Evolutionary conservation across 768 basidiomycete genomes (phyloP).

Genomic region (Holtermanniella nyarrowii): DNA sequence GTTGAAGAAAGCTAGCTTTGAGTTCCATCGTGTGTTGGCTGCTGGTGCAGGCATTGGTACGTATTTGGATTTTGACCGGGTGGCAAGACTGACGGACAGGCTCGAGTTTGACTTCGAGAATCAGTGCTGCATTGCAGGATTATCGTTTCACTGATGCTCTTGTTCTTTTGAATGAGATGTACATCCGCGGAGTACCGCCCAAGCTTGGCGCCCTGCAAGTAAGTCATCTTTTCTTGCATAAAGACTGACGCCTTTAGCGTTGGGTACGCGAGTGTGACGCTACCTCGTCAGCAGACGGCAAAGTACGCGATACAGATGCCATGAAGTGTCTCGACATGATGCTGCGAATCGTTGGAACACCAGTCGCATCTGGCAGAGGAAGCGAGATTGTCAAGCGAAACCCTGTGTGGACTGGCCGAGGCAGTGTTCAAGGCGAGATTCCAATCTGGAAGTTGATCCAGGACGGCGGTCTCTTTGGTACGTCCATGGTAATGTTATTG

Average conservation of each 20-base stretch:
- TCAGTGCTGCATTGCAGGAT: constrained; percentile 27
- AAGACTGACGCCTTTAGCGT: constrained; percentile 37
- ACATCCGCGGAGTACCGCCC: constrained; percentile 45
- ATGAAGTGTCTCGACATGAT: constrained; percentile 50
- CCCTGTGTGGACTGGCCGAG: constrained; percentile 27
- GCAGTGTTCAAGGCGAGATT: constrained; percentile 19
- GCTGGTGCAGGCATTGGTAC: constrained; percentile 22
- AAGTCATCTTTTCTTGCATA: not conserved
- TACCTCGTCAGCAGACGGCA: constrained; percentile 44
- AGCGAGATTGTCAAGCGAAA: constrained; percentile 16
- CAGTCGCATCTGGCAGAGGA: constrained; percentile 6
- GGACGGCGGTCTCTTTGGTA: constrained; percentile 17
- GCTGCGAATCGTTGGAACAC: constrained; percentile 43
- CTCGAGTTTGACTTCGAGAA: constrained; percentile 22
- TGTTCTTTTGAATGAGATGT: constrained; percentile 51
- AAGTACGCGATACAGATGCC: constrained; percentile 43
- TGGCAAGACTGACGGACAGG: constrained; percentile 7
- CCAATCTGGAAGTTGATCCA: constrained; percentile 33
- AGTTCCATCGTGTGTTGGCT: constrained; percentile 26
- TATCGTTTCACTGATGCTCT: constrained; percentile 48
- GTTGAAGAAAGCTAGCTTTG: constrained; percentile 31
- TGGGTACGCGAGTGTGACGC: constrained; percentile 56
- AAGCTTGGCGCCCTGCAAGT: constrained; percentile 47
- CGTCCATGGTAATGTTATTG: not conserved
- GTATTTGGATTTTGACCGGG: constrained; percentile 1